Evolutionary conservation across 345 rosid species (phyloP).

Genomic region (Pugionium dolabratum): DNA sequence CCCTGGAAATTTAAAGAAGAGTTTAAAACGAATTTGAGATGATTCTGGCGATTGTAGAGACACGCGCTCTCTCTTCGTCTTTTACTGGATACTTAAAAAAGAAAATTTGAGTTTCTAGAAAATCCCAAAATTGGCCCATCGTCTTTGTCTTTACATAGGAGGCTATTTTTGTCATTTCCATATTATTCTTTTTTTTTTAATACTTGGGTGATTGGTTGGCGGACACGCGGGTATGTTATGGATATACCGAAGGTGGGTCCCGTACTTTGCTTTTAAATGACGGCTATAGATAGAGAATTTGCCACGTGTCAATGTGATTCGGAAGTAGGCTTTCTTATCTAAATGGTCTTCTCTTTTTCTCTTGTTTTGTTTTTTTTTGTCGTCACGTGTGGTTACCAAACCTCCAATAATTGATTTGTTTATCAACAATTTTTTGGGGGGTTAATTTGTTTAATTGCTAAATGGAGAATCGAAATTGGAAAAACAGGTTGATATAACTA

Average conservation of each 20-base stretch:
- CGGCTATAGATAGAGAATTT: constrained; percentile 31
- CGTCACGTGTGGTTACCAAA: constrained; percentile 8
- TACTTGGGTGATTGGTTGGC: constrained; percentile 26
- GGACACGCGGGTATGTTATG: background rate
- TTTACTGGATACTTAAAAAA: background rate
- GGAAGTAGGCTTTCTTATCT: constrained; percentile 23
- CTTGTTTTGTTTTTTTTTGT: constrained; percentile 7
- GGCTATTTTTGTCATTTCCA: constrained; percentile 27
- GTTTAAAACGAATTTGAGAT: constrained; percentile 12
- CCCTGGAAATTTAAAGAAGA: constrained; percentile 8
- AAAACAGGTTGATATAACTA: too few relatives aligned
- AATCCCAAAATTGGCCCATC: constrained; percentile 11
- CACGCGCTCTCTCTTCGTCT: constrained; percentile 15
- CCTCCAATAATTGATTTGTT: background rate
- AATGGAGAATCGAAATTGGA: too few relatives aligned
- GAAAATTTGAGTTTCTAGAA: background rate
- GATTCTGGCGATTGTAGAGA: constrained; percentile 3
- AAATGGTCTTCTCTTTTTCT: background rate
- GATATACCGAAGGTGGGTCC: constrained; percentile 28
- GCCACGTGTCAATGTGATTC: constrained; percentile 23
- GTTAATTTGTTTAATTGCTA: too few relatives aligned
- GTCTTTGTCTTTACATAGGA: constrained; percentile 7
- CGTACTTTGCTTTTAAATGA: constrained; percentile 9
- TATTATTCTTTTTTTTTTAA: background rate
- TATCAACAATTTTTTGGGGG: background rate